Percentiles rank a stretch among this genome's conserved stretches.
Conservation (phyloP, 2,329 filamentous ascomycete genomes). For the Xylaria sp. region DNA sequence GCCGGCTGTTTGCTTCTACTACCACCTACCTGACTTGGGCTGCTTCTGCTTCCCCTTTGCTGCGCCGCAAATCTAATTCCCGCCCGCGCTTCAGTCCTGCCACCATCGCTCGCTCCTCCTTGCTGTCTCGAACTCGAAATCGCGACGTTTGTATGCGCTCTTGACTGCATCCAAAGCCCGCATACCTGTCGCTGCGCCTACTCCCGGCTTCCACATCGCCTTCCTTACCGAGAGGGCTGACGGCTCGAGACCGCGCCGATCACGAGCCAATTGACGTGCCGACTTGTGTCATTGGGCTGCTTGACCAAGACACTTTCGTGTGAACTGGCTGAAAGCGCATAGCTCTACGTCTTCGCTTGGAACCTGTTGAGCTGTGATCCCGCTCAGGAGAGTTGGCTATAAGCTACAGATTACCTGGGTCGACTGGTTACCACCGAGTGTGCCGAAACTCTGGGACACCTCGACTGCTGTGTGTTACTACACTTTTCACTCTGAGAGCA, state of each 20-base stretch:
- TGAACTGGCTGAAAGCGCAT: slow-evolving; percentile 30
- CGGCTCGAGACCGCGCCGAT: neutral
- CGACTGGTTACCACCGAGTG: slow-evolving; percentile 21
- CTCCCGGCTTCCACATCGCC: slow-evolving; percentile 17
- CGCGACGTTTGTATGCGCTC: slow-evolving; percentile 27
- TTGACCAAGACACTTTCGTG: slow-evolving; percentile 35
- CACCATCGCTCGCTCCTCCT: slow-evolving; percentile 7
- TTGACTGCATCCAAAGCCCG: slow-evolving; percentile 14
- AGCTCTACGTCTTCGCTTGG: slow-evolving; percentile 27
- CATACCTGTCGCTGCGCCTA: slow-evolving; percentile 13
- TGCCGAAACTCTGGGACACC: slow-evolving; percentile 14
- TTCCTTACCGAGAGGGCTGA: slow-evolving; percentile 15
- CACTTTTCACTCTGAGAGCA: slow-evolving; percentile 17
- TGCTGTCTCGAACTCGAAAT: slow-evolving; percentile 27
- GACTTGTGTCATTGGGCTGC: slow-evolving; percentile 30
- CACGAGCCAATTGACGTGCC: slow-evolving; percentile 36
- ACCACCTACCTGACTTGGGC: slow-evolving; percentile 8
- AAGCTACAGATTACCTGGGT: slow-evolving; percentile 23
- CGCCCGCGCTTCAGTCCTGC: slow-evolving; percentile 16
- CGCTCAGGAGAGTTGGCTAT: slow-evolving; percentile 27
- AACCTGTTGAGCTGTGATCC: slow-evolving; percentile 26
- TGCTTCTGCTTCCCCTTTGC: slow-evolving; percentile 15
- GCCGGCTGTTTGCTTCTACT: slow-evolving; percentile 23
- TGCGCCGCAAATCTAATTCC: slow-evolving; percentile 22
- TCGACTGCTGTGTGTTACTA: slow-evolving; percentile 23